Conservation (phyloP, 1,139 yeast species). For the Yamadazyma diddensiae region DNA sequence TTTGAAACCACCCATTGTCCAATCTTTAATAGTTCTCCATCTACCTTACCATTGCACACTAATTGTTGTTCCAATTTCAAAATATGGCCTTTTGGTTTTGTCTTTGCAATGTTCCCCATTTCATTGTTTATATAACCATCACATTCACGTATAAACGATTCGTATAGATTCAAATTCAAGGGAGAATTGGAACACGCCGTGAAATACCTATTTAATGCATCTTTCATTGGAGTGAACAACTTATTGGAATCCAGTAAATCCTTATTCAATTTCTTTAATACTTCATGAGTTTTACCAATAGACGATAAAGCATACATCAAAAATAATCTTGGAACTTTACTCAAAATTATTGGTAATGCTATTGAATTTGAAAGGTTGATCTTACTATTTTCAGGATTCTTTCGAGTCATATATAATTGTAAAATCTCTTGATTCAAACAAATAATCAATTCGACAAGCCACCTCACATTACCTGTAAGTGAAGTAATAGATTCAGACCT, state of each 20-base stretch:
- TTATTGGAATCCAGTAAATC: conserved; percentile 41
- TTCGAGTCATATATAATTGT: conserved; percentile 27
- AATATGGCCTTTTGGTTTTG: conserved; percentile 30
- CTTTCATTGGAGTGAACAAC: conserved; percentile 51
- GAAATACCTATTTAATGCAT: conserved; percentile 51
- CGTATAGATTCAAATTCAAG: conserved; percentile 57
- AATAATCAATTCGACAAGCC: conserved; percentile 72
- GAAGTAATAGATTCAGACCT: conserved; percentile 59
- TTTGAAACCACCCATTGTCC: conserved; percentile 32
- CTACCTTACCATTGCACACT: conserved; percentile 60
- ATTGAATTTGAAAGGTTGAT: conserved; percentile 32
- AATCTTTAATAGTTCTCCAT: conserved; percentile 39
- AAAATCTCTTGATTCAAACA: conserved; percentile 67
- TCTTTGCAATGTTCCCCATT: conserved; percentile 17
- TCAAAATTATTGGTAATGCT: conserved; percentile 53
- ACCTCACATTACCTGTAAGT: conserved; percentile 69
- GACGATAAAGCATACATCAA: conserved; percentile 69
- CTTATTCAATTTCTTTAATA: conserved; percentile 44
- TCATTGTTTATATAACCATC: conserved; percentile 37
- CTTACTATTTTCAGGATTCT: conserved; percentile 20
- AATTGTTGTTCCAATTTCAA: conserved; percentile 61
- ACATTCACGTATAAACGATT: conserved; percentile 55
- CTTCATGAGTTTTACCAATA: conserved; percentile 63
- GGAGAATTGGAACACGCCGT: conserved; percentile 55
- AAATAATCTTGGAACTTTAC: conserved; percentile 70